Evolutionary conservation across 176 grass and related monocot genomes (phyloP).

Genomic region (Ensete ventricosum): DNA sequence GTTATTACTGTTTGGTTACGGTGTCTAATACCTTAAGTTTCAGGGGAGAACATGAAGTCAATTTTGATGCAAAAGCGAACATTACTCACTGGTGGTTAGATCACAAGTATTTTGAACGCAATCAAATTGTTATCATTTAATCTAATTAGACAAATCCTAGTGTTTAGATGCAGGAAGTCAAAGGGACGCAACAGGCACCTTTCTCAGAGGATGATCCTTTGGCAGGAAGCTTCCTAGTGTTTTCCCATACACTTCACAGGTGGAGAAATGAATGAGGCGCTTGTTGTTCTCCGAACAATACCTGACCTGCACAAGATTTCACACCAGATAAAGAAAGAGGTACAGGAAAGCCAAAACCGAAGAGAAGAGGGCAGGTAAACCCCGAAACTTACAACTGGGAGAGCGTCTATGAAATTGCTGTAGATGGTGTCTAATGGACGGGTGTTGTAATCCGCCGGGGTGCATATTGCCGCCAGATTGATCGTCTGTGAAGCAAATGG

Average conservation of each 20-base stretch:
- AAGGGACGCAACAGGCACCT: conserved; percentile 27
- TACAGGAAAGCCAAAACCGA: background rate
- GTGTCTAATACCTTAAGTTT: too few relatives aligned
- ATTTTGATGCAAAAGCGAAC: background rate
- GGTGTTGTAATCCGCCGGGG: conserved; percentile 75
- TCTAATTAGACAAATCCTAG: too few relatives aligned
- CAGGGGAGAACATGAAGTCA: too few relatives aligned
- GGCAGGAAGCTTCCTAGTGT: conserved; percentile 91
- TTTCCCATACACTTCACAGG: conserved; percentile 93
- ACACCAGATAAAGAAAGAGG: background rate
- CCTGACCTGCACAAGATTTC: conserved; percentile 40
- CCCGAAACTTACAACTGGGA: conserved; percentile 55
- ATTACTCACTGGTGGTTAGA: background rate
- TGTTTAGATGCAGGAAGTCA: background rate
- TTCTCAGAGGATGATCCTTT: conserved; percentile 75
- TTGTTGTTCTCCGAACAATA: conserved; percentile 93
- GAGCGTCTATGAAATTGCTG: conserved; percentile 96
- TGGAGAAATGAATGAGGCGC: conserved; percentile 93
- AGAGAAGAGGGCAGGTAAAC: background rate
- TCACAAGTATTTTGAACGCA: background rate
- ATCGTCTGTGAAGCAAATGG: conserved; percentile 49
- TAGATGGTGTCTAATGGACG: conserved; percentile 88
- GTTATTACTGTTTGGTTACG: too few relatives aligned
- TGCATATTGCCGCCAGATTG: conserved; percentile 92
- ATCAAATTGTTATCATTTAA: background rate